Percentiles rank a stretch among this genome's conserved stretches.
phyloP scores from a whole-genome alignment of 768 basidiomycete genomes.

The Lactarius akahatsu region DNA sequence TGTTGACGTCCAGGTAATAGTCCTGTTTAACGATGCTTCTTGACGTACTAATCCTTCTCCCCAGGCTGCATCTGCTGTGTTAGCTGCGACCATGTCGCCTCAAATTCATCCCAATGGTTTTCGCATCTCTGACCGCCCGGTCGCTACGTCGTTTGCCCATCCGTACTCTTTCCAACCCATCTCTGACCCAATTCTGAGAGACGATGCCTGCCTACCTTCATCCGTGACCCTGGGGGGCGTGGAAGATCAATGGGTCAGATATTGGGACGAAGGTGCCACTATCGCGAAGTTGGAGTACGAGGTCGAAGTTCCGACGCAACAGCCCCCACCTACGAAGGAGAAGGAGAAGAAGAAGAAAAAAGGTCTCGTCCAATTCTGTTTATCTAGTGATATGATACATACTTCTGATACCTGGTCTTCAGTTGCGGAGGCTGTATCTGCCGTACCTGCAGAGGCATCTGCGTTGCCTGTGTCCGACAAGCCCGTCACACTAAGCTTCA shows the following conservation, averaged over 20 bases:
- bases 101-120: slow-evolving; percentile 91
- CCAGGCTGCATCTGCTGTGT: slow-evolving; percentile 77
- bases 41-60: slow-evolving; percentile 27
- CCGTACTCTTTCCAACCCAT: slow-evolving; percentile 86
- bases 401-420: neutral
- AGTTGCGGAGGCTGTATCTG: slow-evolving; percentile 10
- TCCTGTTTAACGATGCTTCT: slow-evolving; percentile 7
- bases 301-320: slow-evolving; percentile 57
- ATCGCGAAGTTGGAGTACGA: slow-evolving; percentile 76
- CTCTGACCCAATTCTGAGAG: slow-evolving; percentile 68
- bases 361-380: slow-evolving; percentile 38
- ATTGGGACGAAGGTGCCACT: slow-evolving; percentile 90
- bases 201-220: slow-evolving; percentile 72
- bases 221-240: slow-evolving; percentile 67
- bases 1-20: slow-evolving; percentile 68
- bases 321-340: slow-evolving; percentile 44
- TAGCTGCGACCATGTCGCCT: slow-evolving; percentile 85
- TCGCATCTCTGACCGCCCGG: slow-evolving; percentile 83
- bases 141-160: slow-evolving; percentile 92
- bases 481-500: slow-evolving; percentile 77
- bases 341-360: slow-evolving; percentile 66
- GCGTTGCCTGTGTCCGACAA: slow-evolving; percentile 73
- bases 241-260: slow-evolving; percentile 74
- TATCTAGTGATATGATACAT: neutral
- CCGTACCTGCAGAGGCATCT: slow-evolving; percentile 50